These are phyloP conservation scores for Cyberlindnera subsufficiens DNA, from an alignment of 805 yeast species.

Conservation along the genomic window DNA sequence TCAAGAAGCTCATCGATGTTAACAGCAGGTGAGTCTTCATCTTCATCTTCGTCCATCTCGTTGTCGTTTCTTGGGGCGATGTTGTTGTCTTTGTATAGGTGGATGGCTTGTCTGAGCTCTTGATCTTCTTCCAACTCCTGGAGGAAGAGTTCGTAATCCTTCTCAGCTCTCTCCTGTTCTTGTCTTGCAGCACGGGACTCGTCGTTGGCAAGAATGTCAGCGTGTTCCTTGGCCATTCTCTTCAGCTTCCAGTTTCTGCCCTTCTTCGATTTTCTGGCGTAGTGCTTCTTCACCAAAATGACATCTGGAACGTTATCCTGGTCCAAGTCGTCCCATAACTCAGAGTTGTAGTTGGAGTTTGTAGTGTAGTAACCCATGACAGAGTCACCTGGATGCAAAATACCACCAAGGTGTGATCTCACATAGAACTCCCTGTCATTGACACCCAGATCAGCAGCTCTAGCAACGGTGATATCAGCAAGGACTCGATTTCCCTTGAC, in stretches of 20 bases:
- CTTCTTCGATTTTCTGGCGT: slow-evolving; percentile 72
- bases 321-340: slow-evolving; percentile 67
- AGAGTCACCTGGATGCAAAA: slow-evolving; percentile 94
- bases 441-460: slow-evolving; percentile 81
- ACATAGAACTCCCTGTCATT: slow-evolving; percentile 80
- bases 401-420: slow-evolving; percentile 89
- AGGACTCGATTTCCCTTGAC: slow-evolving; percentile 71
- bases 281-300: slow-evolving; percentile 80
- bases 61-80: slow-evolving; percentile 32
- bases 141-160: slow-evolving; percentile 91
- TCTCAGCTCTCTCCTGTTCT: slow-evolving; percentile 87
- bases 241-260: slow-evolving; percentile 86
- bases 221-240: slow-evolving; percentile 96
- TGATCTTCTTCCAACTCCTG: slow-evolving; percentile 97
- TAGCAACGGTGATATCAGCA: slow-evolving; percentile 89
- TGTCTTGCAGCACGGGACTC: slow-evolving; percentile 73
- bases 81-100: slow-evolving; percentile 69
- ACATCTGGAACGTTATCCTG: slow-evolving; percentile 74
- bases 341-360: slow-evolving; percentile 85
- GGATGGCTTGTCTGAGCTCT: slow-evolving; percentile 86
- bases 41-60: slow-evolving; percentile 56
- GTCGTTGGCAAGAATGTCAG: slow-evolving; percentile 75
- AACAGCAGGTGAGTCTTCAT: slow-evolving; percentile 81
- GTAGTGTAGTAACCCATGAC: slow-evolving; percentile 85
- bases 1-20: slow-evolving; percentile 90